These are phyloP conservation scores for Tetracentron sinense DNA, from an alignment of 164 flowering plant species.

Conservation along the genomic window DNA sequence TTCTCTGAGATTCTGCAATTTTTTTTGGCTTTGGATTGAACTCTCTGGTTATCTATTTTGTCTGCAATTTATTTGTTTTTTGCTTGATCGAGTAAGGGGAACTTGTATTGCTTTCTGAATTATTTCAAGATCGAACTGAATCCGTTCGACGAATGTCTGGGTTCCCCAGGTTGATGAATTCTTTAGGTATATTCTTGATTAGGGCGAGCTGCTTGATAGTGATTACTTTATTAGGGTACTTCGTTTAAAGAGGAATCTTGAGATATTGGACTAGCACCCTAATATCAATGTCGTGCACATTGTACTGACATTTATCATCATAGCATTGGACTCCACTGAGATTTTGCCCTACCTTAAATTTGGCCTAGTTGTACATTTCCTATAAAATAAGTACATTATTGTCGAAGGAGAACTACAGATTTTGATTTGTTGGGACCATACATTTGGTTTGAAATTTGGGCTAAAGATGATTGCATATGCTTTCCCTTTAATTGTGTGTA, in stretches of 20 bases:
- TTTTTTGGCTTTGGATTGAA: neutral
- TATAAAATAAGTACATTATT: too few species aligned
- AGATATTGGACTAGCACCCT: too few species aligned
- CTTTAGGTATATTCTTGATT: too few species aligned
- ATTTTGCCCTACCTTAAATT: neutral
- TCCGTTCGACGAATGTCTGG: neutral
- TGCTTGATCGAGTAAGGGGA: neutral
- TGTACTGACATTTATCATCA: too few species aligned
- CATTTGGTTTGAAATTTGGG: neutral
- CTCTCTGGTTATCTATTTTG: neutral
- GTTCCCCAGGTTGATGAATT: too few species aligned
- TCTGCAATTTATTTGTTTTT: neutral
- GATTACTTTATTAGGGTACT: neutral
- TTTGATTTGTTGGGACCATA: neutral
- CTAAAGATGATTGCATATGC: neutral
- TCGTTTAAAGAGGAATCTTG: too few species aligned
- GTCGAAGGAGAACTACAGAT: too few species aligned
- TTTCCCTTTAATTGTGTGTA: neutral
- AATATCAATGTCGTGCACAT: too few species aligned
- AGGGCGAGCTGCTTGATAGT: neutral
- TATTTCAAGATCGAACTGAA: neutral
- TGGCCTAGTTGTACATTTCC: neutral
- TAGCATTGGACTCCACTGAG: neutral
- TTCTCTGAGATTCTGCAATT: neutral
- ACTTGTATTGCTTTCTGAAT: neutral